Conservation (phyloP, 1,284 basidiomycete species). For the Flammula alnicola region DNA sequence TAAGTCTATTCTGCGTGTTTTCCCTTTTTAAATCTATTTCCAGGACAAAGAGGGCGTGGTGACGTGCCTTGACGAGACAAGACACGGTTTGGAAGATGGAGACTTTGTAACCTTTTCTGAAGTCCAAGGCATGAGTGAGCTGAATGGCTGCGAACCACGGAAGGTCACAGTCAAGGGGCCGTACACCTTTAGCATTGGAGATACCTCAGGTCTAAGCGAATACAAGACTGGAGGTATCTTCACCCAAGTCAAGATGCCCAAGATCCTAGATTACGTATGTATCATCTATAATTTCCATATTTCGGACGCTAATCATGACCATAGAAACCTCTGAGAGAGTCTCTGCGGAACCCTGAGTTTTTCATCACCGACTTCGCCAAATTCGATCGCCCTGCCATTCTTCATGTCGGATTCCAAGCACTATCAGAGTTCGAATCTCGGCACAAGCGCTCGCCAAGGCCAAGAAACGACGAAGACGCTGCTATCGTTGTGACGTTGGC, state of each 20-base stretch:
- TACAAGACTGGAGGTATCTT: slow-evolving; percentile 95
- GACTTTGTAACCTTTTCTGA: slow-evolving; percentile 99
- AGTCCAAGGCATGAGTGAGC: slow-evolving; percentile 92
- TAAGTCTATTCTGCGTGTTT: too few relatives aligned
- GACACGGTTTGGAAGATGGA: slow-evolving; percentile 97
- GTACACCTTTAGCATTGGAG: slow-evolving; percentile 94
- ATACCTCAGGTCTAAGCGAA: slow-evolving; percentile 78
- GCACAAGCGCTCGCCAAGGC: slow-evolving; percentile 76
- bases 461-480: slow-evolving; percentile 88
- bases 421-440: slow-evolving; percentile 82
- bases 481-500: slow-evolving; percentile 72
- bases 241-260: slow-evolving; percentile 99
- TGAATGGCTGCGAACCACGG: slow-evolving; percentile 91
- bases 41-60: slow-evolving; percentile 90
- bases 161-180: slow-evolving; percentile 95
- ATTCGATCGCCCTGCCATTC: slow-evolving; percentile 89
- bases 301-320: slow-evolving; percentile 1
- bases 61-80: slow-evolving; percentile 95
- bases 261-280: slow-evolving; percentile 90
- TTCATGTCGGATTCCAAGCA: slow-evolving; percentile 96
- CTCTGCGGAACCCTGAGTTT: slow-evolving; percentile 82
- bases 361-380: slow-evolving; percentile 99
- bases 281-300: slow-evolving; percentile 1
- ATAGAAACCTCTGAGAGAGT: slow-evolving; percentile 94
- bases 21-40: slow-evolving; percentile 9